Conservation (phyloP, 306 rosid genomes). For the Vicia villosa region DNA sequence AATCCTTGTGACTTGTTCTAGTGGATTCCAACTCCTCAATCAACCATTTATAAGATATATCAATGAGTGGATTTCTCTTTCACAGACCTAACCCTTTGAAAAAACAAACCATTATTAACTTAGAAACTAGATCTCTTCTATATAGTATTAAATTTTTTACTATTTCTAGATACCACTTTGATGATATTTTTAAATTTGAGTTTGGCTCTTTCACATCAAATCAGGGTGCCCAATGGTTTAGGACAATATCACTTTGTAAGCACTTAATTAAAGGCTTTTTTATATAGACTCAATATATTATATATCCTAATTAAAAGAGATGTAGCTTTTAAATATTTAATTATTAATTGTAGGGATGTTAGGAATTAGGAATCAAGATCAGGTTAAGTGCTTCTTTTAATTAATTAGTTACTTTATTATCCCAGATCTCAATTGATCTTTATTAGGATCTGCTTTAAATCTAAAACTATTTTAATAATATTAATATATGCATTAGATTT, state of each 20-base stretch:
- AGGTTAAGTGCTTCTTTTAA: constrained; percentile 32
- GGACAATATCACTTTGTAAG: constrained; percentile 41
- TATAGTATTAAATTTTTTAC: constrained; percentile 32
- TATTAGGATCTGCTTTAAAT: constrained; percentile 30
- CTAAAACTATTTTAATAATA: neutral
- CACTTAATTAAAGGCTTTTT: constrained; percentile 30
- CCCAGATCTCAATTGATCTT: constrained; percentile 42
- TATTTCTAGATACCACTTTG: constrained; percentile 45
- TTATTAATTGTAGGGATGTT: constrained; percentile 30
- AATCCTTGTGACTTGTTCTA: constrained; percentile 55
- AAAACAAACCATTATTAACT: constrained; percentile 55
- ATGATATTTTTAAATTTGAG: constrained; percentile 36
- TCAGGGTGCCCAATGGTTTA: constrained; percentile 59
- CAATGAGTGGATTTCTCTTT: constrained; percentile 85
- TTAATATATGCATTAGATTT: constrained; percentile 39
- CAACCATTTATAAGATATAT: constrained; percentile 63
- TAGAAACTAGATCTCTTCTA: constrained; percentile 41
- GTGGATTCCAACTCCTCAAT: constrained; percentile 98
- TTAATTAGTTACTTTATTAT: constrained; percentile 30
- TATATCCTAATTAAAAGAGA: constrained; percentile 31
- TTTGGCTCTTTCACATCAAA: constrained; percentile 64
- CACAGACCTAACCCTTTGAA: constrained; percentile 71
- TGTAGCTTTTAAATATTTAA: constrained; percentile 34
- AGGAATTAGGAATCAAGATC: constrained; percentile 41
- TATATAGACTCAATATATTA: neutral